Base-by-base conservation (phyloP, 169 alveolate genomes). In the Cryptosporidium tyzzeri region DNA sequence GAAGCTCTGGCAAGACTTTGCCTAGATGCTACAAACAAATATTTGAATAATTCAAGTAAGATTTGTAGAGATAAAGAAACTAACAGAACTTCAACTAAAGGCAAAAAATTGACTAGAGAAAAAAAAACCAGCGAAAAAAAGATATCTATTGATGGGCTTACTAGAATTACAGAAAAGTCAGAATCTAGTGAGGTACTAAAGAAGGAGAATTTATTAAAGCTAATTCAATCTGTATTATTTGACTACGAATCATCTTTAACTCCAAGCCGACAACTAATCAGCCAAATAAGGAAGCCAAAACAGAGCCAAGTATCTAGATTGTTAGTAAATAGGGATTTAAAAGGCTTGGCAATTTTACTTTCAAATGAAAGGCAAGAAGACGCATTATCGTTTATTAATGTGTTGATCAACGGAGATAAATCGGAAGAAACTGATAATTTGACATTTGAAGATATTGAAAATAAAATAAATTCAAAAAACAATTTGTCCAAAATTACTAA, bases 241-340 rank as follows among this genome's bases (percentile, higher is more conserved):
- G 86, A 73, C 35, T 55, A 55, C 55, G 55, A 58, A 73, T 8
- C 29, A 29, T 59, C 71, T 7, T 59, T 73, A 58, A 35, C 35
- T 9, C 50, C 41, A 23, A 55, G 35, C 26, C 50, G 23, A 53
- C 33, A 55, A 8, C 37, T 37, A 29, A 55, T 73, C 0, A 73
- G 86, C 61, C 86, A 73, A 55, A 55, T 73, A 53, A 73, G 86
- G 55, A 73, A 55, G 21, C 21, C 69, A n/a, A 73, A 55, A 18
- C 86, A 73, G 18, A 23, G 16, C 37, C 39, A 55, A 33, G 62
- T 59, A 33, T 53, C 69, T 14, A 59, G 55, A 12, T 33, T 73
- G 44, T 58, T 73, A 14, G 18, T n/a, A 6, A 73, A 21, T 8
- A 53, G 35, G 14, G 70, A 73, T 12, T 55, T 33, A 23, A 73